These are phyloP conservation scores for Camellia sinensis DNA, from an alignment of 148 eudicot genomes.

Conservation along the genomic window DNA sequence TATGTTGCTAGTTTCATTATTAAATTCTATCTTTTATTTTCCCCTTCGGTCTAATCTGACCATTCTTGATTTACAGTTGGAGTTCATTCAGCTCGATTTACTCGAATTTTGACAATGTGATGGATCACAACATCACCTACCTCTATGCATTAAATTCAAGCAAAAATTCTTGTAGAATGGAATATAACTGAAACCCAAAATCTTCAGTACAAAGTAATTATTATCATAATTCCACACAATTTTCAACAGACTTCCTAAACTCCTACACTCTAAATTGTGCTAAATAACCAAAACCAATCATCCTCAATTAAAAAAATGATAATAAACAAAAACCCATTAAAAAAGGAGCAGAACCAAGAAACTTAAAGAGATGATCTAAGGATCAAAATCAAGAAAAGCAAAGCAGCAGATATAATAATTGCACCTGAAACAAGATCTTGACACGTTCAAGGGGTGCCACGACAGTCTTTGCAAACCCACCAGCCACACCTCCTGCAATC, in stretches of 20 bases:
- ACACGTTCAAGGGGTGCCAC: conserved; percentile 95
- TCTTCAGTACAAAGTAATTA: neutral
- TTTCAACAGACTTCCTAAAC: neutral
- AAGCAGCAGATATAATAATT: neutral
- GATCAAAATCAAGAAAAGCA: neutral
- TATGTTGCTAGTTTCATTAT: no score
- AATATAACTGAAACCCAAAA: neutral
- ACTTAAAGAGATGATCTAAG: neutral
- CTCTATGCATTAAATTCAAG: neutral
- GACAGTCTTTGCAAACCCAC: conserved; percentile 82
- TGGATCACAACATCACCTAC: neutral
- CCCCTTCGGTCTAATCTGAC: no score
- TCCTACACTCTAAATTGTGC: neutral
- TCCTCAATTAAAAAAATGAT: neutral
- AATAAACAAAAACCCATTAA: neutral
- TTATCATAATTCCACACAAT: neutral
- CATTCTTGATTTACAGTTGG: neutral
- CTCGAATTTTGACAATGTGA: neutral
- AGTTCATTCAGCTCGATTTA: neutral
- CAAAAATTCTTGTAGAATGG: neutral
- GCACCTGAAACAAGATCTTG: conserved; percentile 92
- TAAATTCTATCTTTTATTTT: no score
- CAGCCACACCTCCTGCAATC: conserved; percentile 88
- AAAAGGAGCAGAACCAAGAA: conserved; percentile 1
- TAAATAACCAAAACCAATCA: neutral